Conservation (phyloP, 75 land plant genomes). For the Picea sitchensis region DNA sequence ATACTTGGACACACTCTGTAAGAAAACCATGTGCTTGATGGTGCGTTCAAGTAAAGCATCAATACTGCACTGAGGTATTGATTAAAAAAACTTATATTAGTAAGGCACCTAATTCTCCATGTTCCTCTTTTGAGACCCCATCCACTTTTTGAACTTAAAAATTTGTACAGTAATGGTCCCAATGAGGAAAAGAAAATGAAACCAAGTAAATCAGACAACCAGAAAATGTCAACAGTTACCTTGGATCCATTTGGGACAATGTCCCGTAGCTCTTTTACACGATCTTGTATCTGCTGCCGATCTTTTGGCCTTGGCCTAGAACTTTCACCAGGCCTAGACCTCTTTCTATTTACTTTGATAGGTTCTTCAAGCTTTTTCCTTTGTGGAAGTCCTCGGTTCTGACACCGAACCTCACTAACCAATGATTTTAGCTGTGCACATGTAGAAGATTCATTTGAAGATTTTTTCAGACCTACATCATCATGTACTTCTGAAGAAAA, state of each 20-base stretch:
- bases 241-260: constrained; percentile 73
- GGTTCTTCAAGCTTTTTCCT: constrained; percentile 17
- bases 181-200: neutral
- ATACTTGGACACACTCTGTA: constrained; percentile 69
- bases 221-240: constrained; percentile 22
- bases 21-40: constrained; percentile 71
- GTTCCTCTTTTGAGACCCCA: neutral
- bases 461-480: neutral
- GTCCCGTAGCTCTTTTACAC: constrained; percentile 66
- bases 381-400: neutral
- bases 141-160: neutral
- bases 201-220: neutral
- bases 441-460: constrained; percentile 3
- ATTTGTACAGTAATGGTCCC: neutral
- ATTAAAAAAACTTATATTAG: neutral
- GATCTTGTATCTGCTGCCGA: constrained; percentile 77
- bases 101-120: neutral
- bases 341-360: constrained; percentile 39
- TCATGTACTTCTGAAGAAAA: constrained; percentile 4
- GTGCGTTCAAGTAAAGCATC: constrained; percentile 76
- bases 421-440: neutral
- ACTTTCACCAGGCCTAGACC: constrained; percentile 62
- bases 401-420: neutral
- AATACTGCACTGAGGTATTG: constrained; percentile 63
- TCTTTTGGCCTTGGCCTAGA: constrained; percentile 78